phyloP scores from a whole-genome alignment of 129 eudicot genomes.

The Ambrosia artemisiifolia region DNA sequence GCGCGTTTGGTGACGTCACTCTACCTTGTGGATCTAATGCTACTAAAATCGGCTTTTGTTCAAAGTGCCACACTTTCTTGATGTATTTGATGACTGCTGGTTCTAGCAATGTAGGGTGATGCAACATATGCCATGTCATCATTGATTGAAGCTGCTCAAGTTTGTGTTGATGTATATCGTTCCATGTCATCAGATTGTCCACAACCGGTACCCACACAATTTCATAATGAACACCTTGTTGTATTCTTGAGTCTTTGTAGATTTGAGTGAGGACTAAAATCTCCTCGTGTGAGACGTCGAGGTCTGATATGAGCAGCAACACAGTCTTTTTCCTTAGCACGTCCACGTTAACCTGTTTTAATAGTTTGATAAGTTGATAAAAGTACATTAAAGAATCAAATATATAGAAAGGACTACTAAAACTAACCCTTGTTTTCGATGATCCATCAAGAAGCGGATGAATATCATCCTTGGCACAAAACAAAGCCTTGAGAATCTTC shows the following conservation, averaged over 20 bases:
- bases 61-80: conserved; percentile 70
- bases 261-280: conserved; percentile 51
- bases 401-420: background rate
- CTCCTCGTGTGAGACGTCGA: conserved; percentile 61
- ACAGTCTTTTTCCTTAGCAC: conserved; percentile 63
- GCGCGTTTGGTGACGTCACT: conserved; percentile 67
- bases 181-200: conserved; percentile 52
- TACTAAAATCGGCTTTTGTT: conserved; percentile 62
- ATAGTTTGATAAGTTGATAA: background rate
- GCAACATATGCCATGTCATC: conserved; percentile 85
- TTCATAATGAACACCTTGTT: conserved; percentile 54
- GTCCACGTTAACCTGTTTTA: conserved; percentile 62
- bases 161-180: conserved; percentile 48
- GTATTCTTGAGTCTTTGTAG: conserved; percentile 60
- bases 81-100: conserved; percentile 69
- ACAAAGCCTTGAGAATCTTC: conserved; percentile 65
- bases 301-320: conserved; percentile 73
- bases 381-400: background rate
- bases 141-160: conserved; percentile 56
- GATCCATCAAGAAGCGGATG: conserved; percentile 66
- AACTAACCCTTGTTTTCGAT: conserved; percentile 50
- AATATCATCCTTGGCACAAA: conserved; percentile 63
- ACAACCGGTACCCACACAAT: conserved; percentile 82
- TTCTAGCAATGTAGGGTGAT: conserved; percentile 64
- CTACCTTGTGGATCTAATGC: conserved; percentile 80